Conservation (phyloP, 306 rosid species). For the Dalbergia cochinchinensis region DNA sequence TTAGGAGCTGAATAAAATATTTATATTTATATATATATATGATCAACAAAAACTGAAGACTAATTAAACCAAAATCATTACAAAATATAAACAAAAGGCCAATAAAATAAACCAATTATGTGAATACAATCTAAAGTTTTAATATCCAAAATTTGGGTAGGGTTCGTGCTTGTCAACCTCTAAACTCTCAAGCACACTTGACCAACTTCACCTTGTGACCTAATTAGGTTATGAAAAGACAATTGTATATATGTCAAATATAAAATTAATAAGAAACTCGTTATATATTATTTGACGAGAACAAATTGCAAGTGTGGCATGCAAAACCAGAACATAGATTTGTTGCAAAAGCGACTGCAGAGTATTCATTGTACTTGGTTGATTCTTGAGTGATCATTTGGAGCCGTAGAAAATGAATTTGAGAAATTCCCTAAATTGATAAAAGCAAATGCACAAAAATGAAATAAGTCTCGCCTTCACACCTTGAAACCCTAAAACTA, state of each 20-base stretch:
- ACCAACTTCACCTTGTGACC: not conserved
- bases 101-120: not conserved
- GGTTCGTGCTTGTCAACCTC: not conserved
- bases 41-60: not conserved
- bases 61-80: not conserved
- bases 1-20: not conserved
- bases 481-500: not conserved
- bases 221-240: slow-evolving; percentile 9
- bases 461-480: not conserved
- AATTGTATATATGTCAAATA: not conserved
- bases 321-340: slow-evolving; percentile 34
- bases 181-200: not conserved
- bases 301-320: slow-evolving; percentile 22
- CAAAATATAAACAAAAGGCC: not conserved
- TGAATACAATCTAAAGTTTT: no score
- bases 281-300: not conserved
- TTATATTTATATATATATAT: no score
- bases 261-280: not conserved
- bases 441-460: not conserved
- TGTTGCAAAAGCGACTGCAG: not conserved
- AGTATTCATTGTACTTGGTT: not conserved
- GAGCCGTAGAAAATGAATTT: not conserved
- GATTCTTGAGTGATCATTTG: not conserved
- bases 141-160: not conserved
- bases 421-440: not conserved